Base-by-base conservation (phyloP, 1,284 basidiomycete species). In the Cryptococcus sp. region DNA sequence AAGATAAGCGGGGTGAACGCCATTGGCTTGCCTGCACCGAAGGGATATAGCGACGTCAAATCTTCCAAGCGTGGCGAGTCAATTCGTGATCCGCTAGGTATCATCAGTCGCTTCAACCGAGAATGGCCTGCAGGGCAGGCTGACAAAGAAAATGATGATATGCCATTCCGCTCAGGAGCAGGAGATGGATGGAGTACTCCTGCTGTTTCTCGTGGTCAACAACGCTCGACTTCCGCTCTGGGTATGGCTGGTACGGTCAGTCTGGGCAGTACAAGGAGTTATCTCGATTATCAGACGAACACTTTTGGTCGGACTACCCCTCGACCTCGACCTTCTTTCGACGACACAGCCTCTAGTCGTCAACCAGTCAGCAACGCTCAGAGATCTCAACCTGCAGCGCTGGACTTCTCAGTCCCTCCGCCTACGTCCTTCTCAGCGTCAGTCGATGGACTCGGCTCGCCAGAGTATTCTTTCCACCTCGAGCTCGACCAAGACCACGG, bases 151-250 rank as follows among this genome's bases (percentile, higher is more conserved):
- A 34, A 34, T 13, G 40, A 54, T 22, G 41, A 41, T 19, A 50
- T 60, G 48, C 62, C 58, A 1, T 60, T 46, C 26, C 34, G 45
- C 4, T 20, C 46, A 10, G 61, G 58, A 4, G 58, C 52, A 23
- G 61, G 61, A 7, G 58, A 60, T 22, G 62, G 58, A 26, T 63
- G 62, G 62, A 40, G 46, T 13, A 58, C 58, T 5, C 58, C 62
- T 6, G 43, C 46, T 44, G 11, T 16, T 44, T 44, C n/a, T 22
- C 41, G 41, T 6, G 29, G 8, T 34, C 29, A 34, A 34, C 29
- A 34, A 10, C 29, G 29, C 29, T 34, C 29, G 2, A 34, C 29
- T 13, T 34, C 29, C 8, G 29, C 29, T 34, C 13, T 34, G 29
- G 29, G 29, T 34, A 13, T 34, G 13, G 29, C 29, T 34, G 29